phyloP scores from a whole-genome alignment of 179 eudicot genomes.

The Spinacia oleracea region DNA sequence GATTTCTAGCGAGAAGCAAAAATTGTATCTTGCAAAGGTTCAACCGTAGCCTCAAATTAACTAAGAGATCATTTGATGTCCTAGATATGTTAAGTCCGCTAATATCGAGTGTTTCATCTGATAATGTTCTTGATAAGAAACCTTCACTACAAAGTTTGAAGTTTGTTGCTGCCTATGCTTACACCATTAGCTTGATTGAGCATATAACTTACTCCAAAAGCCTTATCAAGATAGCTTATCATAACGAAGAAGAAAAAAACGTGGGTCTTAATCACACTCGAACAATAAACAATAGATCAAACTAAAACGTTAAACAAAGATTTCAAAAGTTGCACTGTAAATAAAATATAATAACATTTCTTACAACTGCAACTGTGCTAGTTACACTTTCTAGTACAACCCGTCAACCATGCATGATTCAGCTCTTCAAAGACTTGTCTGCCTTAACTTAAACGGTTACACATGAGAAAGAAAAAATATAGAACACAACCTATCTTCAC shows the following conservation, averaged over 20 bases:
- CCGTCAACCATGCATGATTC: background rate
- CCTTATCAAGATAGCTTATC: constrained; percentile 71
- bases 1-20: constrained; percentile 70
- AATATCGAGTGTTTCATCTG: constrained; percentile 78
- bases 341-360: background rate
- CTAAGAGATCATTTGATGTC: constrained; percentile 48
- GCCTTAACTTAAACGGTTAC: background rate
- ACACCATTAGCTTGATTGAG: constrained; percentile 62
- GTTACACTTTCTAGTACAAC: background rate
- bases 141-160: constrained; percentile 46
- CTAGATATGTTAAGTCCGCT: constrained; percentile 60
- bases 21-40: constrained; percentile 76
- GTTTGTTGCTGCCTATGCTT: constrained; percentile 55
- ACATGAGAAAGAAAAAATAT: background rate
- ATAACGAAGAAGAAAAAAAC: constrained; percentile 46
- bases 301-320: background rate
- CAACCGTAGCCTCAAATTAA: constrained; percentile 74
- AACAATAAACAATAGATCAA: constrained; percentile 9
- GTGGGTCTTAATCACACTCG: background rate
- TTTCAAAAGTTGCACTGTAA: background rate
- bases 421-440: background rate
- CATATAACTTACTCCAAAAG: constrained; percentile 55
- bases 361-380: background rate
- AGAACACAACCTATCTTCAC: background rate
- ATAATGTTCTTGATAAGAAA: constrained; percentile 71